Evolutionary conservation across 495 filamentous ascomycete genomes (phyloP), one percentile per base, ranked within the genome.

Genomic region (Tetracladium setigerum): DNA sequence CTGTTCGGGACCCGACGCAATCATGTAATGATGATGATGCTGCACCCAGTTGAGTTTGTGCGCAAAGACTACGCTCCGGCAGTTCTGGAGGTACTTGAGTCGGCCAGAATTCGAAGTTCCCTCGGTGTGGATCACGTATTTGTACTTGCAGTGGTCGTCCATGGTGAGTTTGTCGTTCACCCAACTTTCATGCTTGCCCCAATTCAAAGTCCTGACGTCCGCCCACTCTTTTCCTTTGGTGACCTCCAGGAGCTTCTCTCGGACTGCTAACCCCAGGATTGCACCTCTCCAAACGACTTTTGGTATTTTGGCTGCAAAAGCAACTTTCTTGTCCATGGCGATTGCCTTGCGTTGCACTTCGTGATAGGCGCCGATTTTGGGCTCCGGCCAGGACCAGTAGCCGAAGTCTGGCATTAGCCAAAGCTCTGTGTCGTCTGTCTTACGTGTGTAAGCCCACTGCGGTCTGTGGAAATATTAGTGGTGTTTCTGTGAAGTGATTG

Each of bases 361-460:
- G 1, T 73, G 74, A 24, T 81, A 68, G 14, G 69, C 62, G 16
- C 72, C 67, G 45, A 79, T 72, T n/a, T 39, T 16, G 6, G 15
- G 9, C 12, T 33, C 13, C 2, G 78, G 76, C 72, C 76, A 82
- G 13, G 69, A 65, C 78, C 79, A 84, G 64, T 77, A 82, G 27
- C 77, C 76, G 47, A 84, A 84, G 53, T 85, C 81, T 0, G 81
- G 79, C 67, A 86, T 82, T 11, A 84, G 62, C 81, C 81, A 86
- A 11, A 75, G 61, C 12, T 68, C 61, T 0, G 64, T 54, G 33
- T 82, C 70, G 14, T 41, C 47, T 9, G 48, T 44, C 13, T 56
- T 51, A 46, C 76, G 64, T 3, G 78, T 63, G 53, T 73, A 72
- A 7, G 67, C 65, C 77, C 78, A 83, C 11, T 75, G 65, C 15